These are phyloP conservation scores for Cyberlindnera subsufficiens DNA, from an alignment of 805 yeast species.

Conservation along the genomic window DNA sequence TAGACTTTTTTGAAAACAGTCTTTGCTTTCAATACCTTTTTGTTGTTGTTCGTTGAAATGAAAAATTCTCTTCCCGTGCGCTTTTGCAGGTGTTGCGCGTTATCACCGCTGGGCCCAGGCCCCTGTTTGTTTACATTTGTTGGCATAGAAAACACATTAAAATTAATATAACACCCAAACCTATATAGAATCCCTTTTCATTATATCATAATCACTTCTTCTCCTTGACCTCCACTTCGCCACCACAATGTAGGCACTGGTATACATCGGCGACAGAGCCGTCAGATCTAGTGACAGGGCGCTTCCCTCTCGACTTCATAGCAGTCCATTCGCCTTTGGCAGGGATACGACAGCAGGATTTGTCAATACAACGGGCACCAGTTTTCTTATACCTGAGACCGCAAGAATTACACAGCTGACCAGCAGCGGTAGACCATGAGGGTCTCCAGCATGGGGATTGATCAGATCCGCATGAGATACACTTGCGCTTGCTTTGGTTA, in stretches of 20 bases:
- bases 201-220: neutral
- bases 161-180: too few relatives aligned
- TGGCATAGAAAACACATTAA: too few relatives aligned
- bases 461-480: conserved; percentile 86
- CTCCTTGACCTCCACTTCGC: conserved; percentile 43
- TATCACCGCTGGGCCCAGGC: too few relatives aligned
- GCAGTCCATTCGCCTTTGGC: conserved; percentile 94
- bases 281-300: conserved; percentile 24
- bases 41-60: too few relatives aligned
- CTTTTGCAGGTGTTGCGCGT: too few relatives aligned
- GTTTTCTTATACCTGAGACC: conserved; percentile 94
- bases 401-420: conserved; percentile 96
- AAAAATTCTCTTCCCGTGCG: too few relatives aligned
- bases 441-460: conserved; percentile 99
- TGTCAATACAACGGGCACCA: conserved; percentile 79
- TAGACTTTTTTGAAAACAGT: too few relatives aligned
- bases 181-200: too few relatives aligned
- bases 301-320: conserved; percentile 68
- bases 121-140: too few relatives aligned
- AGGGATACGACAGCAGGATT: conserved; percentile 78
- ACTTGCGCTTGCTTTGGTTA: conserved; percentile 40
- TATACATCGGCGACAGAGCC: conserved; percentile 29
- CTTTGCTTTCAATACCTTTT: too few relatives aligned
- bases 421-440: conserved; percentile 84
- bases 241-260: conserved; percentile 55